A percentile compares a stretch with the other conserved stretches of the same genome.
Conservation (phyloP, 2,329 filamentous ascomycete genomes). For the Cercospora sesami region DNA sequence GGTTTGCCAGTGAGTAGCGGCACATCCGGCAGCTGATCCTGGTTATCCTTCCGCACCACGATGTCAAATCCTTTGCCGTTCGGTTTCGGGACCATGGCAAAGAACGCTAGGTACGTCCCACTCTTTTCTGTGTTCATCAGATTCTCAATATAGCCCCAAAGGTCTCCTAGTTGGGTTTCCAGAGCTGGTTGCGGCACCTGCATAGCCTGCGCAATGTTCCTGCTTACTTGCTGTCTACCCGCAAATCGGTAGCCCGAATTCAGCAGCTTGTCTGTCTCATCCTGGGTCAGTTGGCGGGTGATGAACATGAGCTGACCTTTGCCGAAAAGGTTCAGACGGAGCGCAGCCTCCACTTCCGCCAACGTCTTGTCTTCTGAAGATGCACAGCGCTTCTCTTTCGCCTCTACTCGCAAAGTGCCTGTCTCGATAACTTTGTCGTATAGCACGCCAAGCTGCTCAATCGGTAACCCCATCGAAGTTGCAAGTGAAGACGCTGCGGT, state of each 20-base stretch:
- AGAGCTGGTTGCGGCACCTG: conserved; percentile 69
- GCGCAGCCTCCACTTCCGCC: conserved; percentile 44
- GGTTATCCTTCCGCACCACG: conserved; percentile 44
- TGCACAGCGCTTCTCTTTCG: conserved; percentile 21
- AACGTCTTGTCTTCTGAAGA: conserved; percentile 17
- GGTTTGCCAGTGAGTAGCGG: conserved; percentile 39
- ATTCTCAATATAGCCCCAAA: conserved; percentile 61
- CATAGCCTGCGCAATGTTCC: conserved; percentile 69
- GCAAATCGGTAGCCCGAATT: conserved; percentile 79
- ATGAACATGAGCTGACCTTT: conserved; percentile 80
- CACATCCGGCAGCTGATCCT: conserved; percentile 49
- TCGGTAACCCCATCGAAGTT: conserved; percentile 52
- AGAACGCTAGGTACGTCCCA: conserved; percentile 42
- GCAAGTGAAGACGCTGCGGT: conserved; percentile 75
- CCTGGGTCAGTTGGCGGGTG: conserved; percentile 62
- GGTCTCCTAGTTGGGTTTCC: conserved; percentile 60
- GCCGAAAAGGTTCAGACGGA: conserved; percentile 52
- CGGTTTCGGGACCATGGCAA: conserved; percentile 39
- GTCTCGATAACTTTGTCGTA: conserved; percentile 43
- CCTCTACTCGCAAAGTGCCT: conserved; percentile 33
- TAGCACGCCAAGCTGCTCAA: conserved; percentile 39
- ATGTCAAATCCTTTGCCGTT: conserved; percentile 45
- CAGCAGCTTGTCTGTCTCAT: conserved; percentile 64
- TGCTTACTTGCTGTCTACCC: conserved; percentile 64
- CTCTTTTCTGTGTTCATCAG: conserved; percentile 41